These are phyloP conservation scores for Aspergillus olivimuriae DNA, from an alignment of 495 filamentous ascomycete species.

Conservation along the genomic window DNA sequence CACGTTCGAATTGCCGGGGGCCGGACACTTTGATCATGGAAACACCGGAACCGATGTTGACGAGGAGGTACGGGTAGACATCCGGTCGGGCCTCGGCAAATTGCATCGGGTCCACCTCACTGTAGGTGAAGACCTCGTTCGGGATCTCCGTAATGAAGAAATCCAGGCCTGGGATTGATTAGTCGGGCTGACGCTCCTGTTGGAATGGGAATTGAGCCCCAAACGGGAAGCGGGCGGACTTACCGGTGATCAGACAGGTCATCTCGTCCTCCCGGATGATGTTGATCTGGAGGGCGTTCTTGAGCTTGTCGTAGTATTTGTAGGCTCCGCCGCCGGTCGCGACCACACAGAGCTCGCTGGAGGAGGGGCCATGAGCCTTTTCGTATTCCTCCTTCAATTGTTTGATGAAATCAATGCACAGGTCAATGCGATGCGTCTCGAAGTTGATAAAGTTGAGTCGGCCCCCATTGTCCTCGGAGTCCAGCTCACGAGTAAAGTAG, in stretches of 20 bases:
- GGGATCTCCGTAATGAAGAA: constrained; percentile 99
- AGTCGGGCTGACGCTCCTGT: not conserved
- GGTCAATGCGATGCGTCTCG: constrained; percentile 87
- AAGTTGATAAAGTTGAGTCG: constrained; percentile 92
- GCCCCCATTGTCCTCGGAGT: constrained; percentile 73
- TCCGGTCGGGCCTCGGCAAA: constrained; percentile 66
- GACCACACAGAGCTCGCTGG: constrained; percentile 73
- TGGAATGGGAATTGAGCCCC: not conserved
- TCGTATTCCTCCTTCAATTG: constrained; percentile 73
- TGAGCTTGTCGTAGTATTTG: constrained; percentile 90
- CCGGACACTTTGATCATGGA: constrained; percentile 98
- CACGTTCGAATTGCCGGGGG: constrained; percentile 74
- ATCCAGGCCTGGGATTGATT: constrained; percentile 72
- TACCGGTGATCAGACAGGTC: constrained; percentile 95
- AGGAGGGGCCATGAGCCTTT: constrained; percentile 57
- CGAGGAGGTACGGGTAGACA: constrained; percentile 93
- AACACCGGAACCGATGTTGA: constrained; percentile 98
- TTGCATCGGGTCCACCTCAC: constrained; percentile 77
- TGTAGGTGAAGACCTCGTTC: constrained; percentile 93
- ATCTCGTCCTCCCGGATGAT: constrained; percentile 94
- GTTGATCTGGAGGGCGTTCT: constrained; percentile 71
- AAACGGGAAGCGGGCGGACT: constrained; percentile 5
- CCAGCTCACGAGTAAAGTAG: constrained; percentile 86
- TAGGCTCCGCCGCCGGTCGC: constrained; percentile 93
- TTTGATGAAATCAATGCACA: constrained; percentile 84